Evolutionary conservation across 1,284 basidiomycete species (phyloP).

Genomic region (Marasmius sp.): DNA sequence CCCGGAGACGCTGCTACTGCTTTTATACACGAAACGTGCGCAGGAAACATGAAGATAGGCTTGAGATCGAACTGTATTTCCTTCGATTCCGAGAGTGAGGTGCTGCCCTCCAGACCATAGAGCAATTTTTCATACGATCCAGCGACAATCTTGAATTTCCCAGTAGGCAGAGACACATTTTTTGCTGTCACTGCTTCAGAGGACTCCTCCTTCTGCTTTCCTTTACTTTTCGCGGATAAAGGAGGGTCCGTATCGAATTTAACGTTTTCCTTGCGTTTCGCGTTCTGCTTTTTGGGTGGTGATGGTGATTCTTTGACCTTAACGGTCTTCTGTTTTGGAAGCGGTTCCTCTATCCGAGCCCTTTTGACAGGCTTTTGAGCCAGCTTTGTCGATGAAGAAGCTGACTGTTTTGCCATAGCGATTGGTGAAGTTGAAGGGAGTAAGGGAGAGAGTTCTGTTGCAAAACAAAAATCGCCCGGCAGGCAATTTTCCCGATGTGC

Average conservation of each 20-base stretch:
- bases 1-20: constrained; percentile 86
- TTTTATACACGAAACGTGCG: constrained; percentile 92
- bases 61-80: constrained; percentile 53
- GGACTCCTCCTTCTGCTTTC: constrained; percentile 26
- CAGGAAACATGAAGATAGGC: constrained; percentile 95
- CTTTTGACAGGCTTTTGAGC: constrained; percentile 22
- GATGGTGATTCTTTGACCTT: constrained; percentile 22
- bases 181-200: not conserved
- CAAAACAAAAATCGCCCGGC: too few species aligned
- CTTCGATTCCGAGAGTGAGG: constrained; percentile 35
- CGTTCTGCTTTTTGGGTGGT: constrained; percentile 13
- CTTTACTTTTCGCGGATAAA: constrained; percentile 21
- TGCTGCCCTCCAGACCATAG: constrained; percentile 83
- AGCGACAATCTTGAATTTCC: constrained; percentile 79
- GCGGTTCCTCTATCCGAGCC: constrained; percentile 20
- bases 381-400: not conserved
- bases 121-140: constrained; percentile 96
- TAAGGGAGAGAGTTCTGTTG: not conserved
- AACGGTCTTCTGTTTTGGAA: constrained; percentile 11
- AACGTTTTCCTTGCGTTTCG: not conserved
- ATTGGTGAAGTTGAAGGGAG: not conserved
- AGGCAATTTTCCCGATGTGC: too few species aligned
- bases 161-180: constrained; percentile 39
- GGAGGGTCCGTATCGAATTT: not conserved
- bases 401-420: not conserved